A percentile compares a stretch with the other conserved stretches of the same genome.
Conservation (phyloP, 371 early-diverging fungal species). For the Capillidium heterosporum region DNA sequence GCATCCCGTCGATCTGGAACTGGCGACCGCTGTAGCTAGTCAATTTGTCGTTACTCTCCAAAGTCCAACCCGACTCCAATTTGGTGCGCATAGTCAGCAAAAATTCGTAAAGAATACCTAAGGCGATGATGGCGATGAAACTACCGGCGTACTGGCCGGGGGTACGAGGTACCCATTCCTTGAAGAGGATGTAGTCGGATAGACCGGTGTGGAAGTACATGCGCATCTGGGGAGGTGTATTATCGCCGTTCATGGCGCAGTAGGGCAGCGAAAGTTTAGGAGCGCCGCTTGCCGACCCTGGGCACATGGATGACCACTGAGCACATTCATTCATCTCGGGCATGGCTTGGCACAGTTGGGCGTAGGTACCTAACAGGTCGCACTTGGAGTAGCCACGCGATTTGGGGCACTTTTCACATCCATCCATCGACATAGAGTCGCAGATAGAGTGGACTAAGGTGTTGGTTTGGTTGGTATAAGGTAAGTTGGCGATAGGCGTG, state of each 20-base stretch:
- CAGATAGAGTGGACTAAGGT: constrained; percentile 30
- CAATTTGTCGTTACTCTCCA: not conserved
- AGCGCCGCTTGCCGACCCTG: constrained; percentile 8
- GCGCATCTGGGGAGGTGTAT: constrained; percentile 27
- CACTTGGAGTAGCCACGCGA: constrained; percentile 15
- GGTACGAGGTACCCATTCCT: constrained; percentile 20
- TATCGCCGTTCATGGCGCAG: constrained; percentile 9
- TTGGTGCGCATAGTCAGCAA: constrained; percentile 14
- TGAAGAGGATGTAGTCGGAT: constrained; percentile 25
- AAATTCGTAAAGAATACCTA: constrained; percentile 17
- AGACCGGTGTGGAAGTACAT: constrained; percentile 43
- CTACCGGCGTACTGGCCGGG: constrained; percentile 14
- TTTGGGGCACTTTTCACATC: constrained; percentile 26
- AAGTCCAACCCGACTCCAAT: constrained; percentile 17
- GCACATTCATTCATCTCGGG: constrained; percentile 35
- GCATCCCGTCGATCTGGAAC: constrained; percentile 1
- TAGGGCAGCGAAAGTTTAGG: not conserved
- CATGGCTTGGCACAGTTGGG: constrained; percentile 30
- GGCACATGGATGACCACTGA: constrained; percentile 24
- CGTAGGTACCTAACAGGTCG: constrained; percentile 19
- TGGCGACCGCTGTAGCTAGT: not conserved
- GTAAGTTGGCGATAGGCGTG: constrained; percentile 21
- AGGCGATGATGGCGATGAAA: constrained; percentile 20
- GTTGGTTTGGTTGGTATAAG: constrained; percentile 23
- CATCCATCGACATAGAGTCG: constrained; percentile 33